Base-by-base conservation (phyloP, 768 basidiomycete species). In the Amanita molliuscula region DNA sequence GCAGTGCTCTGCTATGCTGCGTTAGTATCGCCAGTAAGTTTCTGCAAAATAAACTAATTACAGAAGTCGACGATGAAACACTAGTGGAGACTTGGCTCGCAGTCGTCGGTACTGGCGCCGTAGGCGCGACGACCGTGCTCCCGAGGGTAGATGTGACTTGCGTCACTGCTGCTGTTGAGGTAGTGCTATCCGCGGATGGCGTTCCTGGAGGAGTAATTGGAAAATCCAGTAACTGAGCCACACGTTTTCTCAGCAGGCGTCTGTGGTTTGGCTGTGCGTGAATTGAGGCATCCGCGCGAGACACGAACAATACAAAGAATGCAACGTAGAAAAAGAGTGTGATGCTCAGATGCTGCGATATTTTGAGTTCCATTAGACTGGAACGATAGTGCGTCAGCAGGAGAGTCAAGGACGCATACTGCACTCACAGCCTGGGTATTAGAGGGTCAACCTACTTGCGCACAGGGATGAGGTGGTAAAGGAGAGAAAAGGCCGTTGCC, bases 171-270 rank as follows among this genome's bases (percentile, higher is more conserved):
- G 41, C 21, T 13, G 41, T 13, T 13, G 41, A 11, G 25, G 50
- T 61, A 59, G 47, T 16, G 7, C 25, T 25, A 4, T 6, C 23
- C 20, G 33, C 13, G 2, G 46, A 20, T 23, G 35, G 1, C 7
- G 23, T 16, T 31, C 16, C 13, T 38, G 13, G 10, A n/a, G 46
- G 13, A 47, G 5, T 1, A 7, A 8, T 0, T 3, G 35, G 48
- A 1, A 23, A 15, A 15, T 15, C 23, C 1, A 44, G 6, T 48
- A 61, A 52, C 37, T 58, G 53, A 1, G 75, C 69, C 3, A 68
- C 61, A 33, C 86, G 82, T 62, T 84, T 87, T 68, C 73, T 84
- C 56, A 88, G 61, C 62, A 89, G 65, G 58, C 86, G 82, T 59
- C 79, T 77, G 58, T 80, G 65, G 58, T 68, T 68, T 45, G 58